A percentile compares a stretch with the other conserved stretches of the same genome.
These are phyloP conservation scores for Euphorbia schlechtendalii DNA, from an alignment of 441 rosid species.

Conservation along the genomic window DNA sequence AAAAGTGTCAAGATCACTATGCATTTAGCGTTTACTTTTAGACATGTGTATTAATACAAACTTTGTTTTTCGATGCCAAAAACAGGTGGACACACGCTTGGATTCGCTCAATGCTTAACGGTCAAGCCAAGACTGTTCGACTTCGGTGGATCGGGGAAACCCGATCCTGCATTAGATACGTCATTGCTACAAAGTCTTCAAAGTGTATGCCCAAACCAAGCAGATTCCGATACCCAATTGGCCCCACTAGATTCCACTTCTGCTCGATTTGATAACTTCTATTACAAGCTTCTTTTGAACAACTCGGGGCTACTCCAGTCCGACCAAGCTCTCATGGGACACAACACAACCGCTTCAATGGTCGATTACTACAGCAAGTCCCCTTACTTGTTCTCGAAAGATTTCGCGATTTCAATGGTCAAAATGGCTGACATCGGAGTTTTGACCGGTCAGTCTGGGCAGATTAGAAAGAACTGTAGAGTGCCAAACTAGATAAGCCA, in stretches of 20 bases:
- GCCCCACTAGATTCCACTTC: conserved; percentile 41
- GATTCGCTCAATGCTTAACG: conserved; percentile 66
- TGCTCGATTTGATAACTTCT: conserved; percentile 43
- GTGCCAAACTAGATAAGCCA: conserved; percentile 34
- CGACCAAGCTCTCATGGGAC: conserved; percentile 57
- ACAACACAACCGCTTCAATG: conserved; percentile 38
- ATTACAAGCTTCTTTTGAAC: conserved; percentile 40
- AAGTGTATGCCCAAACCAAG: conserved; percentile 41
- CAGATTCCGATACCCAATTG: conserved; percentile 37
- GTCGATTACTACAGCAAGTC: conserved; percentile 45
- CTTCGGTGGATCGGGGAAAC: conserved; percentile 44
- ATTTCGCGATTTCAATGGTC: conserved; percentile 56
- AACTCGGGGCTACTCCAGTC: conserved; percentile 57
- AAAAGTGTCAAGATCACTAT: no score
- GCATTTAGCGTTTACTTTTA: not conserved
- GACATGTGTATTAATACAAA: not conserved
- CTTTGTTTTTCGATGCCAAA: not conserved
- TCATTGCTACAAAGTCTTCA: conserved; percentile 41
- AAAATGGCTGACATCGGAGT: conserved; percentile 53
- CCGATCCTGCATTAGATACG: conserved; percentile 48
- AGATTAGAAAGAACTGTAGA: conserved; percentile 57
- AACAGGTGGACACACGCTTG: conserved; percentile 59
- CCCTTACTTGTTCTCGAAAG: conserved; percentile 42
- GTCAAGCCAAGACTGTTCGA: conserved; percentile 60
- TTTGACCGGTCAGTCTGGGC: conserved; percentile 50